Evolutionary conservation across 2,329 filamentous ascomycete genomes (phyloP).

Genomic region (Neurospora crassa): DNA sequence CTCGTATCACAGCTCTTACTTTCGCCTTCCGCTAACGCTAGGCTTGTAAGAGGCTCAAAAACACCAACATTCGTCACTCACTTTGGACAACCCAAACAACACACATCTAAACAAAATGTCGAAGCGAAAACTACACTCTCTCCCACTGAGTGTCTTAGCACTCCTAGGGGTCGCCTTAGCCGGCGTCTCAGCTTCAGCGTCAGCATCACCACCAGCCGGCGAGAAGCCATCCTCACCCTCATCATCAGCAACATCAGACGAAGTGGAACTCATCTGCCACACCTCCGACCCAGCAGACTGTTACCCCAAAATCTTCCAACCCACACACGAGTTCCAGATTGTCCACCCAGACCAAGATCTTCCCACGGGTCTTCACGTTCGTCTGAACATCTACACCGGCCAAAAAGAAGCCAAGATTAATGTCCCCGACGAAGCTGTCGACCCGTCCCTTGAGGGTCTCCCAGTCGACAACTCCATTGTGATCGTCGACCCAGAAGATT

Average conservation of each 20-base stretch:
- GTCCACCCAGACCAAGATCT: constrained; percentile 57
- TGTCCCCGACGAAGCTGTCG: constrained; percentile 39
- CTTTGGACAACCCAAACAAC: background rate
- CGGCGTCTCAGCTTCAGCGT: constrained; percentile 19
- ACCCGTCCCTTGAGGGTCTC: constrained; percentile 38
- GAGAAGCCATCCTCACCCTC: constrained; percentile 16
- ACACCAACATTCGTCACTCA: background rate
- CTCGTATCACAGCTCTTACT: background rate
- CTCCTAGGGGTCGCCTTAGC: constrained; percentile 13
- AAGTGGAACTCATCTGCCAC: constrained; percentile 55
- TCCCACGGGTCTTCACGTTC: constrained; percentile 55
- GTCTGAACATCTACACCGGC: constrained; percentile 55
- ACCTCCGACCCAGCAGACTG: constrained; percentile 50
- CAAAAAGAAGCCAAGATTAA: constrained; percentile 58
- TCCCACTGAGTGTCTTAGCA: constrained; percentile 14
- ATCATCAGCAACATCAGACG: constrained; percentile 23
- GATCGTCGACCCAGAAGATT: constrained; percentile 37
- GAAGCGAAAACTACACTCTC: constrained; percentile 9
- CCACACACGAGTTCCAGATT: constrained; percentile 55
- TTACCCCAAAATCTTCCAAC: constrained; percentile 54
- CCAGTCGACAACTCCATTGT: constrained; percentile 44
- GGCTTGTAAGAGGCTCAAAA: background rate
- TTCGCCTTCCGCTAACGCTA: background rate
- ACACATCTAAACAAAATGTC: constrained; percentile 6
- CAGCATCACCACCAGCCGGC: constrained; percentile 24